phyloP scores from a whole-genome alignment of 371 early-diverging fungal species.

The Mucor irregularis region DNA sequence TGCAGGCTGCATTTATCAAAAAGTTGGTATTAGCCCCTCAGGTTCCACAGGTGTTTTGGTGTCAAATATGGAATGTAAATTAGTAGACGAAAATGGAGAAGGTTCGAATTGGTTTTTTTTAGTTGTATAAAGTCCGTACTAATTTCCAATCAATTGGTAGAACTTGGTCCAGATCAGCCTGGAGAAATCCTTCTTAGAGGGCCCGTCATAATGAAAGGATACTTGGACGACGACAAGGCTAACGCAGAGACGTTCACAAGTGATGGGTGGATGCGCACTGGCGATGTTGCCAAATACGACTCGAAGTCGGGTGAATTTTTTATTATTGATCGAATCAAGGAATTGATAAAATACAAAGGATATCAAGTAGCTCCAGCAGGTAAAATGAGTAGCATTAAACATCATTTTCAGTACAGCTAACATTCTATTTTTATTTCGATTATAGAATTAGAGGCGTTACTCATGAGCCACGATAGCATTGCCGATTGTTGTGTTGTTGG shows the following conservation, averaged over 20 bases:
- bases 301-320: constrained; percentile 56
- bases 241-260: constrained; percentile 68
- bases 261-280: constrained; percentile 81
- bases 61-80: constrained; percentile 66
- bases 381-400: no score
- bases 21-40: constrained; percentile 7
- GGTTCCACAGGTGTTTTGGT: constrained; percentile 73
- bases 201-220: constrained; percentile 81
- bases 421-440: no score
- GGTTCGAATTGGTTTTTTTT: constrained; percentile 16
- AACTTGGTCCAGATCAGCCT: constrained; percentile 51
- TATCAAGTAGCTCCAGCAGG: constrained; percentile 75
- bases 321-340: constrained; percentile 75
- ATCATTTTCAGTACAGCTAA: no score
- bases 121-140: not conserved
- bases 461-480: constrained; percentile 70
- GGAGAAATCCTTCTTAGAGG: constrained; percentile 86
- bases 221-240: constrained; percentile 68
- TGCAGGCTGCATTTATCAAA: constrained; percentile 20
- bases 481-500: constrained; percentile 80
- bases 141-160: constrained; percentile 6
- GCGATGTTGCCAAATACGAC: constrained; percentile 78
- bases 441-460: constrained; percentile 79
- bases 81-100: constrained; percentile 61
- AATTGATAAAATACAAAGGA: constrained; percentile 77